Base-by-base conservation (phyloP, 306 rosid genomes). In the Casuarina equisetifolia region DNA sequence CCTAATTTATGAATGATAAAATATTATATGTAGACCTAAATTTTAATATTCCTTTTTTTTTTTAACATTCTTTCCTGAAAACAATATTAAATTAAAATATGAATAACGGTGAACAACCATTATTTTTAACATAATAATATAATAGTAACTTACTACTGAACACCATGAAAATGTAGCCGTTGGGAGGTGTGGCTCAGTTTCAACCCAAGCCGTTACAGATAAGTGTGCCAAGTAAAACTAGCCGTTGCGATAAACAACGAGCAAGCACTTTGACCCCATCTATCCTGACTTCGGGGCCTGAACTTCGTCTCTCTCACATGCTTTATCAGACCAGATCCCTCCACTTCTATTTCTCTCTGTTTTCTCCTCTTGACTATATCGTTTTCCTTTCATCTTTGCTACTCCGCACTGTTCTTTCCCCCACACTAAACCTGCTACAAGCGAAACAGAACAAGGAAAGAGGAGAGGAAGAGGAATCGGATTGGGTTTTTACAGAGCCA, bases 171-270 rank as follows among this genome's bases (percentile, higher is more conserved):
- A 82, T 42, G 67, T 91, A 90, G 87, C 94, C 97, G 97, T 91
- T 91, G 82, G 82, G 52, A 70, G 63, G 83, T 25, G 69, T 75
- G 77, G 83, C 75, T 57, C 19, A 82, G 64, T 82, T 62, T 84
- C 89, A 76, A 85, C 86, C 75, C 85, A 76, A 80, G 62, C 88
- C 94, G 93, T 89, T 86, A 69, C 74, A 77, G 81, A 77, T 74
- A 73, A 36, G 73, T 20, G 75, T 66, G 70, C 40, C 71, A 40
- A 63, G 17, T 78, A 75, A 85, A 93, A 85, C 85, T 91, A 93
- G 96, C 97, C 97, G 98, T 93, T 93, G 58, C 39, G 25, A 85
- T 54, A 72, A 84, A 79, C 70, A 74, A 80, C 19, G 73, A 79
- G 74, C 74, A 79, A 74, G 55, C 32, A 76, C 74, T 83, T 66